Percentiles rank a stretch among this genome's conserved stretches.
Conservation (phyloP, 1,284 basidiomycete genomes). For the Rhodotorula sp. region DNA sequence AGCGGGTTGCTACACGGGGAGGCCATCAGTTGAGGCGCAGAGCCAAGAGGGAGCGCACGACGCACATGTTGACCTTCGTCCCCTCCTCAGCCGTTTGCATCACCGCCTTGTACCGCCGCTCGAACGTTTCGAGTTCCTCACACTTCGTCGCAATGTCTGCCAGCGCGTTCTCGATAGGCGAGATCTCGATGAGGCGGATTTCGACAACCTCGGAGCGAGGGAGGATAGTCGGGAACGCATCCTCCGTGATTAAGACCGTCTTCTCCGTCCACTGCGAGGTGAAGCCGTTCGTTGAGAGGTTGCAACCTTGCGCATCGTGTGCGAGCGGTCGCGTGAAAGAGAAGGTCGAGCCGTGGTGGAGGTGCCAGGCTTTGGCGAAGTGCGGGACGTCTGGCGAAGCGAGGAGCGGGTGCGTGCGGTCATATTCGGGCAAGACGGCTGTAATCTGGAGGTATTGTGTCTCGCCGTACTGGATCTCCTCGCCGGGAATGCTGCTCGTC, state of each 20-base stretch:
- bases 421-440: slow-evolving; percentile 78
- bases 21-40: slow-evolving; percentile 49
- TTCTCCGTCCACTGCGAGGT: slow-evolving; percentile 74
- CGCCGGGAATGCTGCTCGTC: slow-evolving; percentile 69
- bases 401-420: slow-evolving; percentile 74
- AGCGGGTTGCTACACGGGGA: slow-evolving; percentile 73
- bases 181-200: slow-evolving; percentile 71
- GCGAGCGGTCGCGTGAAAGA: slow-evolving; percentile 69
- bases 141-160: slow-evolving; percentile 74
- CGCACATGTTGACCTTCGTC: slow-evolving; percentile 20
- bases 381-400: slow-evolving; percentile 76
- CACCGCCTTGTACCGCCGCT: slow-evolving; percentile 69
- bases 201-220: slow-evolving; percentile 85
- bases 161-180: slow-evolving; percentile 79
- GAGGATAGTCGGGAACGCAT: slow-evolving; percentile 86
- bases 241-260: slow-evolving; percentile 63
- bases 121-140: slow-evolving; percentile 67
- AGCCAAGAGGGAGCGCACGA: background rate
- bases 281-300: slow-evolving; percentile 34
- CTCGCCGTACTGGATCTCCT: slow-evolving; percentile 73
- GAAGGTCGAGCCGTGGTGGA: slow-evolving; percentile 56
- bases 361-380: slow-evolving; percentile 76
- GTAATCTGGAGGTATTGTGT: slow-evolving; percentile 87
- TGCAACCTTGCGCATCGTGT: slow-evolving; percentile 60
- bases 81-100: slow-evolving; percentile 7